Base-by-base conservation (phyloP, 768 basidiomycete genomes). In the Gymnopilus dilepis region DNA sequence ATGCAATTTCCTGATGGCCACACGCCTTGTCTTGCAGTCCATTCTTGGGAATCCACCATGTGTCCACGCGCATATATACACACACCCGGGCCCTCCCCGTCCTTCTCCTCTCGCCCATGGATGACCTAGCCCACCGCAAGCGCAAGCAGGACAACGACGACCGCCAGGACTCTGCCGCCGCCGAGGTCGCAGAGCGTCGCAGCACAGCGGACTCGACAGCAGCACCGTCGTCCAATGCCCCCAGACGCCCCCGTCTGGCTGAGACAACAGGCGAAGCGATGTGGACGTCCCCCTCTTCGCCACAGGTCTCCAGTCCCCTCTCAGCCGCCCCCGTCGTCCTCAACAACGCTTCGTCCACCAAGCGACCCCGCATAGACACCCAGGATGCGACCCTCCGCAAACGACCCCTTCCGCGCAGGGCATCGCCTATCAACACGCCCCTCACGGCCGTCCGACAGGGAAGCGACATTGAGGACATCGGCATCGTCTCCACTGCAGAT, bases 71-170 rank as follows among this genome's bases (percentile, higher is more conserved):
- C 70, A 73, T 76, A 77, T 77, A 77, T 78, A 73, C 68, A 69
- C 53, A 62, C 59, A 64, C 61, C 54, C 59, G 56, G 55, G 60
- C 64, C 67, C 68, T 69, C 62, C 62, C 58, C 47, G 54, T 64
- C 61, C 64, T 70, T 69, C 71, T 69, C 71, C 74, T 65, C 70
- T 67, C 67, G 66, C 65, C 68, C 67, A 89, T 90, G 87, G 86
- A 88, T 77, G 81, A 87, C 80, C 80, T 86, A 65, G 80, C 84
- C 67, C 84, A 86, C 63, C 77, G 81, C 58, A 91, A 91, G 75
- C 86, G 90, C 66, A 91, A 92, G 76, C 83, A 86, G 0, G 83
- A 83, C 71, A 56, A 71, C 28, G 86, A 89, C 68, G 82, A 83
- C 56, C 57, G 53, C 30, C 72, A 72, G 30, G 75, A 80, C 45